Conservation (phyloP, 257 asterid genomes). For the Haberlea rhodopensis region DNA sequence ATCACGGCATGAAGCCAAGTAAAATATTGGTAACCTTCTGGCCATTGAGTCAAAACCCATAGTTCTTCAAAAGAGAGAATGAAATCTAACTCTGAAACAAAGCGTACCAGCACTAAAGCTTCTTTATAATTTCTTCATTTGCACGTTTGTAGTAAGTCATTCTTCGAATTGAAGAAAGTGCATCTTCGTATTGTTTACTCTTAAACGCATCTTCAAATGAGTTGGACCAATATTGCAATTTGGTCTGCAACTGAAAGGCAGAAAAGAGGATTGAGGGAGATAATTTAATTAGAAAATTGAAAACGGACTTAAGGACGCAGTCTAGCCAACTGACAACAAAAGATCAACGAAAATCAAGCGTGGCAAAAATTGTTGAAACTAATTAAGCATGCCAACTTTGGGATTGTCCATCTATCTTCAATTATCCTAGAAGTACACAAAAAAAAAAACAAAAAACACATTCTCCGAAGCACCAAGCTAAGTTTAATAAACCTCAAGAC, state of each 20-base stretch:
- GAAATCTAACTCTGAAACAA: neutral
- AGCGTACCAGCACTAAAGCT: slow-evolving; percentile 45
- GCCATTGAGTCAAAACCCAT: neutral
- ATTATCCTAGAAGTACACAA: neutral
- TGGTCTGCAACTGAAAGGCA: slow-evolving; percentile 59
- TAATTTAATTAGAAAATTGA: neutral
- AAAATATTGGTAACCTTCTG: neutral
- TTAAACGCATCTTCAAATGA: slow-evolving; percentile 61
- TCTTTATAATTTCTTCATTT: slow-evolving; percentile 74
- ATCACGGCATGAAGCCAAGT: neutral
- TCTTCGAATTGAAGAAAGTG: slow-evolving; percentile 60
- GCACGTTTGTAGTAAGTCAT: slow-evolving; percentile 91
- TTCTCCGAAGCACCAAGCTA: neutral
- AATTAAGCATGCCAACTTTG: neutral
- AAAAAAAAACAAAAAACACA: neutral
- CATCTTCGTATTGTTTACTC: slow-evolving; percentile 51
- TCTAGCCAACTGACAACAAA: neutral
- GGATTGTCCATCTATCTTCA: neutral
- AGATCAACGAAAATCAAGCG: neutral
- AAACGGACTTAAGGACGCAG: neutral
- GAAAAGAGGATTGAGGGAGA: neutral
- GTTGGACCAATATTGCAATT: slow-evolving; percentile 51
- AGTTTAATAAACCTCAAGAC: neutral
- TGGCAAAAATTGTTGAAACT: neutral
- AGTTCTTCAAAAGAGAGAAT: neutral